A percentile compares a stretch with the other conserved stretches of the same genome.
Evolutionary conservation across 129 eudicot genomes (phyloP).

Genomic region (Oenanthe sinensis): DNA sequence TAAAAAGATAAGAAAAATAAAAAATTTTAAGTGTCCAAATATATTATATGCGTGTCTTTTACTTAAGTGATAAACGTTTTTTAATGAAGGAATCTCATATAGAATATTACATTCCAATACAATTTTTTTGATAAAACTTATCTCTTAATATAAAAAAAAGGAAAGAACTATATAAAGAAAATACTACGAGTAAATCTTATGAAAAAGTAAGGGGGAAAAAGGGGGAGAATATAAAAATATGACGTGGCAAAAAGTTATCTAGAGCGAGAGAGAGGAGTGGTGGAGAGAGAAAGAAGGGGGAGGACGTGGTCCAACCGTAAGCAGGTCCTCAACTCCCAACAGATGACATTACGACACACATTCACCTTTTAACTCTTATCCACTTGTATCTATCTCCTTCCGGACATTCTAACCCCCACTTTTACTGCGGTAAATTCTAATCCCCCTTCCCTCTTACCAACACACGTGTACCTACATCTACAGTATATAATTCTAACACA

Average conservation of each 20-base stretch:
- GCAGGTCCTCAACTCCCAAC: slow-evolving; percentile 13
- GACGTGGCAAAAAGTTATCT: slow-evolving; percentile 11
- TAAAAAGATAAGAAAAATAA: too few species aligned
- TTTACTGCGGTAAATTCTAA: slow-evolving; percentile 10
- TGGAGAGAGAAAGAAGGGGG: slow-evolving; percentile 1
- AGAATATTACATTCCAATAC: too few species aligned
- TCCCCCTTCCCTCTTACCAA: slow-evolving; percentile 15
- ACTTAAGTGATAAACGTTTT: too few species aligned
- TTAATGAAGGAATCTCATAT: too few species aligned
- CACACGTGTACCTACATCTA: not conserved
- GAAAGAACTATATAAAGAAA: not conserved
- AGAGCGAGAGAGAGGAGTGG: not conserved
- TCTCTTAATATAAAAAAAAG: too few species aligned
- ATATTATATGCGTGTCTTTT: too few species aligned
- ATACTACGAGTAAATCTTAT: not conserved
- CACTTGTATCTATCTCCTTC: not conserved
- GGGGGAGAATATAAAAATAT: too few species aligned
- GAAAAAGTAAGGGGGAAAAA: too few species aligned
- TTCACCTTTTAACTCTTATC: not conserved
- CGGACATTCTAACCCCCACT: slow-evolving; percentile 5
- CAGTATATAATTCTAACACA: not conserved
- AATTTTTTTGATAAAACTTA: too few species aligned
- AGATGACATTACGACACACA: slow-evolving; percentile 11
- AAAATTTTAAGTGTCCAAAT: too few species aligned
- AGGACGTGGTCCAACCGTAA: slow-evolving; percentile 5